A percentile compares a stretch with the other conserved stretches of the same genome.
Conservation (phyloP, 148 eudicot genomes). For the Chenopodium quinoa region DNA sequence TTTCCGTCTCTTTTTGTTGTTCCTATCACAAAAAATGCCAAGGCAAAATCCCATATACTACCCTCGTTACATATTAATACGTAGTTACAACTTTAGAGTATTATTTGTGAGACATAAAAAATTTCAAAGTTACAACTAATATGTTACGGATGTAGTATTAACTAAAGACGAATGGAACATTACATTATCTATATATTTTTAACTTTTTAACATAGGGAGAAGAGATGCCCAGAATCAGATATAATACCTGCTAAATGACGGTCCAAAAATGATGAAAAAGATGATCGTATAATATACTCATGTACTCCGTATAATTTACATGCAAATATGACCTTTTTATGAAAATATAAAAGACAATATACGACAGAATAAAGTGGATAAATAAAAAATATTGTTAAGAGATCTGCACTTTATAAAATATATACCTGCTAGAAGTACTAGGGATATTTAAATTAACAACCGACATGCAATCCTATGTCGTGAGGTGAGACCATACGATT, state of each 20-base stretch:
- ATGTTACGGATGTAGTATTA: too few species aligned
- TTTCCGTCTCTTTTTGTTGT: too few species aligned
- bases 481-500: slow-evolving; percentile 6
- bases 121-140: too few species aligned
- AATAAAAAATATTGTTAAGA: not conserved
- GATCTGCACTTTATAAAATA: not conserved
- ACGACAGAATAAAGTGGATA: not conserved
- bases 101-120: too few species aligned
- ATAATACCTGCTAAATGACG: not conserved
- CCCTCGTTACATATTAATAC: too few species aligned
- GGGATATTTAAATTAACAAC: not conserved
- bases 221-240: not conserved
- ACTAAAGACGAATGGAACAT: too few species aligned
- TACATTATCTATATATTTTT: too few species aligned
- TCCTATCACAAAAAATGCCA: too few species aligned
- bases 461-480: not conserved
- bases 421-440: not conserved
- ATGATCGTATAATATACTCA: not conserved
- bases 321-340: not conserved
- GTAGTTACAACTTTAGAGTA: too few species aligned
- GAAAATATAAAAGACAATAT: not conserved
- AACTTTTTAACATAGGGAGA: not conserved
- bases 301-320: not conserved
- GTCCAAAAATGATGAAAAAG: not conserved
- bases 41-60: too few species aligned